Evolutionary conservation across 345 rosid genomes (phyloP).

Genomic region (Euphorbia tirucalli): DNA sequence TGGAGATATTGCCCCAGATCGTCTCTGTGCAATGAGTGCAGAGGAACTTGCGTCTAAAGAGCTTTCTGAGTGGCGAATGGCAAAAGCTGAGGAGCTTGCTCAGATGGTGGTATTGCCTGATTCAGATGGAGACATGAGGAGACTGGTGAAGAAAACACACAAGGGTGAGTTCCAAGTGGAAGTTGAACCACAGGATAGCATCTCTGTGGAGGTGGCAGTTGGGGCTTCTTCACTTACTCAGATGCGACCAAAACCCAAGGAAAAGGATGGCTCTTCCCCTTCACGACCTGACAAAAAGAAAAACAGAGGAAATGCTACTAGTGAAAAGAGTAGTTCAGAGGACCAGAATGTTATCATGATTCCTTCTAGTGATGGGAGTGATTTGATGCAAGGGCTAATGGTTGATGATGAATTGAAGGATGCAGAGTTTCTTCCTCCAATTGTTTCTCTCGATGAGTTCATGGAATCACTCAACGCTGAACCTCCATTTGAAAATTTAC

Average conservation of each 20-base stretch:
- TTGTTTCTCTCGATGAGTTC: conserved; percentile 84
- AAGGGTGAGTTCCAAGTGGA: conserved; percentile 96
- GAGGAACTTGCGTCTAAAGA: conserved; percentile 98
- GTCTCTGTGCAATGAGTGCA: conserved; percentile 80
- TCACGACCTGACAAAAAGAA: conserved; percentile 31
- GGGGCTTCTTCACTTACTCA: conserved; percentile 38
- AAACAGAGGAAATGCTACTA: conserved; percentile 27
- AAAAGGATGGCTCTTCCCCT: conserved; percentile 18
- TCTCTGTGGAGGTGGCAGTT: conserved; percentile 59
- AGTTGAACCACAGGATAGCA: conserved; percentile 52
- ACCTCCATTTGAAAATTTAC: conserved; percentile 75
- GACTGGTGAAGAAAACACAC: conserved; percentile 86
- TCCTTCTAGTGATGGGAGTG: conserved; percentile 54
- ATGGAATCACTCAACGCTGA: conserved; percentile 89
- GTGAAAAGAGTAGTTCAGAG: conserved; percentile 32
- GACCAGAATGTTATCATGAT: conserved; percentile 44
- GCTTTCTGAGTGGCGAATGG: conserved; percentile 89
- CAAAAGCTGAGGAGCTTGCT: conserved; percentile 91
- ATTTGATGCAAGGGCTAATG: conserved; percentile 57
- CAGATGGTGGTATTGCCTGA: conserved; percentile 89
- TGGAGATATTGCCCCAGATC: conserved; percentile 64
- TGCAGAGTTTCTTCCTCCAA: conserved; percentile 80
- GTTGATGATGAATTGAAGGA: conserved; percentile 81
- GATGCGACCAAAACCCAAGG: conserved; percentile 31
- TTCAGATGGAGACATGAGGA: conserved; percentile 64